A percentile compares a stretch with the other conserved stretches of the same genome.
phyloP scores from a whole-genome alignment of 2,329 filamentous ascomycete species.

The Zymoseptoria crescenta region DNA sequence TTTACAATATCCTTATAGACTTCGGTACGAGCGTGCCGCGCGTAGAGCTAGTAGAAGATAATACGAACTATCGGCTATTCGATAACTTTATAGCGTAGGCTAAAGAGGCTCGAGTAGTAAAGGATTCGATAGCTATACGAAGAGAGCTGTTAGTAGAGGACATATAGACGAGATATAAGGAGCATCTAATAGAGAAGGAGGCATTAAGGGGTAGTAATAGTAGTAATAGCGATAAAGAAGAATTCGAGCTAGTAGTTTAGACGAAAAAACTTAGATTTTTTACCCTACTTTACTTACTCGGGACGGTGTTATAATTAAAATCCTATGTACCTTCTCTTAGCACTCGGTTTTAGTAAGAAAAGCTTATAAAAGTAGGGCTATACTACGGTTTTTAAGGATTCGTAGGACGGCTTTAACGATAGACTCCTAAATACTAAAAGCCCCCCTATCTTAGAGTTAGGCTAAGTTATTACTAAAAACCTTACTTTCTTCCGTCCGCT shows the following conservation, averaged over 20 bases:
- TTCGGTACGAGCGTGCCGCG: neutral
- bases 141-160: neutral
- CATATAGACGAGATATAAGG: neutral
- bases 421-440: neutral
- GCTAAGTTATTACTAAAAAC: neutral
- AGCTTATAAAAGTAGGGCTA: neutral
- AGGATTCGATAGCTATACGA: neutral
- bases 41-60: neutral
- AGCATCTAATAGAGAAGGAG: neutral
- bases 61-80: neutral
- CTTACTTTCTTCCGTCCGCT: neutral
- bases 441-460: neutral
- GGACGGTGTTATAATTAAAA: neutral
- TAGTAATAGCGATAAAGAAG: neutral
- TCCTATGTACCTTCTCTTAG: neutral
- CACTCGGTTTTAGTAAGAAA: neutral
- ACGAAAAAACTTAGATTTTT: too few relatives aligned
- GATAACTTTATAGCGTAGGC: neutral
- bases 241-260: neutral
- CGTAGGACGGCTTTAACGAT: neutral
- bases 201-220: neutral
- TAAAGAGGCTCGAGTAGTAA: neutral
- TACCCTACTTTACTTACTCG: neutral
- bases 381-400: neutral
- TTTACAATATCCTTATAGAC: neutral